Conservation (phyloP, 2,329 filamentous ascomycete species). For the Xylariaceae sp. region DNA sequence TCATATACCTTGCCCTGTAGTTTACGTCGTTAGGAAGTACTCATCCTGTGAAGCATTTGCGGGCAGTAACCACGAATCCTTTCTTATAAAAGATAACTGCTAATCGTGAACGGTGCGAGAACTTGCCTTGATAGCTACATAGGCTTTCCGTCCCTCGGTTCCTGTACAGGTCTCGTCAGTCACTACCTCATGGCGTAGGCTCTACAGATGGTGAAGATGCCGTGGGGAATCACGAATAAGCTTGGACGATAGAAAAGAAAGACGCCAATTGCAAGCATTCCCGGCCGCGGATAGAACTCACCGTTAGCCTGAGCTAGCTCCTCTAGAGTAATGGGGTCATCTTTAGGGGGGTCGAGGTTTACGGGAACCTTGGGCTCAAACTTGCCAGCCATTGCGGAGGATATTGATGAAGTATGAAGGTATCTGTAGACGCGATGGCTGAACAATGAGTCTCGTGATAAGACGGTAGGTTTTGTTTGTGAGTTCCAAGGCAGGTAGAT, state of each 20-base stretch:
- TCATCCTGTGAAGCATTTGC: neutral
- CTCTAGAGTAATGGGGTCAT: conserved; percentile 76
- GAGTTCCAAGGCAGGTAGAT: no score
- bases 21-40: neutral
- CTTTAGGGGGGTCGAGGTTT: conserved; percentile 74
- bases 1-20: conserved; percentile 84
- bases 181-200: neutral
- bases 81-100: conserved; percentile 24
- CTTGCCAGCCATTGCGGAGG: conserved; percentile 50
- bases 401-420: neutral
- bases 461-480: no score
- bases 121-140: conserved; percentile 63
- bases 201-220: no score
- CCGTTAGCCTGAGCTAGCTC: conserved; percentile 79
- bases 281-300: conserved; percentile 40
- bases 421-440: neutral
- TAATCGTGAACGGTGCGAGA: conserved; percentile 22
- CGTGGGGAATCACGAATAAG: neutral
- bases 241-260: neutral
- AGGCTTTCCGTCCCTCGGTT: conserved; percentile 57
- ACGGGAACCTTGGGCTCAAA: conserved; percentile 78
- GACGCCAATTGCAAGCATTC: neutral
- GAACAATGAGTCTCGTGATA: no score
- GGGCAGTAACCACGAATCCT: neutral
- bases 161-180: conserved; percentile 41